Percentiles rank a stretch among this genome's conserved stretches.
Evolutionary conservation across 176 grass and related monocot genomes (phyloP).

Genomic region (Oropetium thomaeum): DNA sequence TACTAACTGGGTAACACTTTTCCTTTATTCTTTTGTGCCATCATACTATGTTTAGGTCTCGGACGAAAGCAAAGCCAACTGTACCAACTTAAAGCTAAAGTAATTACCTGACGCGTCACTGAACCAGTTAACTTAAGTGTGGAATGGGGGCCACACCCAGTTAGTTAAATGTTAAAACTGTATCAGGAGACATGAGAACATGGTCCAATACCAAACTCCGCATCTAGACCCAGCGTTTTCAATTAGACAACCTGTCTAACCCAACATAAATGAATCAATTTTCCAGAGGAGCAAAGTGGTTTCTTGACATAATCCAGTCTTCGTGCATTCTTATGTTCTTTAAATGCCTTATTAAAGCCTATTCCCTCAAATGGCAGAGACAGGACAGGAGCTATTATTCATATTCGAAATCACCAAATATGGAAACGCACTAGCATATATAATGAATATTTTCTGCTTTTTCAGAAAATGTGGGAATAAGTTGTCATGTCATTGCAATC

Average conservation of each 20-base stretch:
- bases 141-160: neutral
- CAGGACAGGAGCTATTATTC: constrained; percentile 11
- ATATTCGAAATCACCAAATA: constrained; percentile 17
- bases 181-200: neutral
- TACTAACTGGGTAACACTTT: constrained; percentile 22
- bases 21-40: constrained; percentile 11
- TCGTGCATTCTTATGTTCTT: constrained; percentile 16
- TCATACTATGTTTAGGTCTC: constrained; percentile 1
- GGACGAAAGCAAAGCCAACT: neutral
- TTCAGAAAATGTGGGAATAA: neutral
- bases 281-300: constrained; percentile 11
- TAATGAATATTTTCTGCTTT: constrained; percentile 33
- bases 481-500: neutral
- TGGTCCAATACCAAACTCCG: constrained; percentile 23
- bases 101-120: constrained; percentile 10
- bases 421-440: constrained; percentile 22
- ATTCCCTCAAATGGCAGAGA: constrained; percentile 19
- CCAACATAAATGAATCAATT: neutral
- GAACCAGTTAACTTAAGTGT: neutral
- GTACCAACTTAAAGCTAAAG: neutral
- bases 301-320: constrained; percentile 35
- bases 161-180: neutral
- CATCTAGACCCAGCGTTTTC: neutral
- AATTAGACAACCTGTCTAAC: constrained; percentile 21
- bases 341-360: constrained; percentile 12